Evolutionary conservation across 257 asterid species (phyloP).

Genomic region (Nicotiana otophora): DNA sequence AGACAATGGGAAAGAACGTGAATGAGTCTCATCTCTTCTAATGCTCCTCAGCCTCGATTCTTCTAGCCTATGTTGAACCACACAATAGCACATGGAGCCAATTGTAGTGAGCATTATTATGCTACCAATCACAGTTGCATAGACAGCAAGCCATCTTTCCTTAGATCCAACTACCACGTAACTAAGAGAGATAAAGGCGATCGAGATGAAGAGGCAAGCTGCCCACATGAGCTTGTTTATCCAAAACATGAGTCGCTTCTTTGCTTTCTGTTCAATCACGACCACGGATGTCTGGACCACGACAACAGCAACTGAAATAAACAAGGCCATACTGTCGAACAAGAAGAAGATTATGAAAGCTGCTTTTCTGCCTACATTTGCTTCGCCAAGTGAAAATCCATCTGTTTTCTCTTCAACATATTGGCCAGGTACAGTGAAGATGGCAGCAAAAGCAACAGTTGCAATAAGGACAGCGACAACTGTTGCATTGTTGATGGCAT

Average conservation of each 20-base stretch:
- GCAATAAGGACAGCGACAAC: slow-evolving; percentile 95
- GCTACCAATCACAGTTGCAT: slow-evolving; percentile 69
- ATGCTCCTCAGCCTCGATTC: slow-evolving; percentile 74
- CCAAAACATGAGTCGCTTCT: slow-evolving; percentile 79
- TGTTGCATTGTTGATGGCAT: slow-evolving; percentile 85
- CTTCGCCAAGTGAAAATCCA: slow-evolving; percentile 63
- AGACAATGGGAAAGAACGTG: slow-evolving; percentile 71
- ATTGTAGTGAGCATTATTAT: slow-evolving; percentile 79
- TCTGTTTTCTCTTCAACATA: slow-evolving; percentile 40
- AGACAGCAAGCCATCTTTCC: slow-evolving; percentile 80
- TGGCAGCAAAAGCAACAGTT: slow-evolving; percentile 91
- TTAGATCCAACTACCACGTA: slow-evolving; percentile 76
- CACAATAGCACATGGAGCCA: slow-evolving; percentile 89
- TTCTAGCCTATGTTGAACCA: slow-evolving; percentile 71
- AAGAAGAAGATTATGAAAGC: slow-evolving; percentile 78
- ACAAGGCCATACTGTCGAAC: slow-evolving; percentile 75
- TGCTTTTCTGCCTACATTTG: slow-evolving; percentile 60
- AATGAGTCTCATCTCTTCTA: slow-evolving; percentile 43
- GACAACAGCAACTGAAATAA: slow-evolving; percentile 91
- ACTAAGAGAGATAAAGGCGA: slow-evolving; percentile 72
- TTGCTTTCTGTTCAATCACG: slow-evolving; percentile 86
- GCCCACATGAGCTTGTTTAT: slow-evolving; percentile 98
- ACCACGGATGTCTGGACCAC: slow-evolving; percentile 92
- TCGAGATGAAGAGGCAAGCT: slow-evolving; percentile 80
- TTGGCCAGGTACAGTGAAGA: slow-evolving; percentile 91